phyloP scores from a whole-genome alignment of 225 moss, liverwort and hornwort genomes.

The Climacium dendroides region DNA sequence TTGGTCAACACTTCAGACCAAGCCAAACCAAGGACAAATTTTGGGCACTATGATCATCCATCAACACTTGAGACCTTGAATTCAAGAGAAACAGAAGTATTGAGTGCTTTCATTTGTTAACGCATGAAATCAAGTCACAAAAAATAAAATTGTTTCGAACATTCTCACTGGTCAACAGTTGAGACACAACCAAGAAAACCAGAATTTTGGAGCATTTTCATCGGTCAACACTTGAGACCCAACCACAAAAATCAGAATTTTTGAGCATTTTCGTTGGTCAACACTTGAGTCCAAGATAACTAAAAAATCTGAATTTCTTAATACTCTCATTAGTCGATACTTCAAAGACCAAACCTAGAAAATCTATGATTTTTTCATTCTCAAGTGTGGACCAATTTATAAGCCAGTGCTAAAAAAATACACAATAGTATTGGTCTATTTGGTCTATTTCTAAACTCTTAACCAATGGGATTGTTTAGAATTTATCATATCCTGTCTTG shows the following conservation, averaged over 20 bases:
- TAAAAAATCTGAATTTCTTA: neutral
- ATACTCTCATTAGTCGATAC: neutral
- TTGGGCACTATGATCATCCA: neutral
- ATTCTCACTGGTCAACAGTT: neutral
- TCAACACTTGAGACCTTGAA: neutral
- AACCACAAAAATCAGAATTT: neutral
- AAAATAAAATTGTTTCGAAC: neutral
- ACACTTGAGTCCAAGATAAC: neutral
- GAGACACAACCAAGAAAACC: neutral
- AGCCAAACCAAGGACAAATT: neutral
- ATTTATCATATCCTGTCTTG: neutral
- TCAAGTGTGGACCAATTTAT: no score
- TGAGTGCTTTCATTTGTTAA: neutral
- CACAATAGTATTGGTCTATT: neutral
- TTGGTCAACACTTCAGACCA: neutral
- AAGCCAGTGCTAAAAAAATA: no score
- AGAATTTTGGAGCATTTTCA: neutral
- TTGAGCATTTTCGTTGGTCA: neutral
- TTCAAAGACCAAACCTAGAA: neutral
- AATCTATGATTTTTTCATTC: neutral
- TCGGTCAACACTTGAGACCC: neutral
- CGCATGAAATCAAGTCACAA: neutral
- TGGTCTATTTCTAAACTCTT: neutral
- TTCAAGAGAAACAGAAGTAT: neutral
- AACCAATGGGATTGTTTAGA: neutral